Conservation (phyloP, 495 filamentous ascomycete genomes). For the Neurospora hispaniola region DNA sequence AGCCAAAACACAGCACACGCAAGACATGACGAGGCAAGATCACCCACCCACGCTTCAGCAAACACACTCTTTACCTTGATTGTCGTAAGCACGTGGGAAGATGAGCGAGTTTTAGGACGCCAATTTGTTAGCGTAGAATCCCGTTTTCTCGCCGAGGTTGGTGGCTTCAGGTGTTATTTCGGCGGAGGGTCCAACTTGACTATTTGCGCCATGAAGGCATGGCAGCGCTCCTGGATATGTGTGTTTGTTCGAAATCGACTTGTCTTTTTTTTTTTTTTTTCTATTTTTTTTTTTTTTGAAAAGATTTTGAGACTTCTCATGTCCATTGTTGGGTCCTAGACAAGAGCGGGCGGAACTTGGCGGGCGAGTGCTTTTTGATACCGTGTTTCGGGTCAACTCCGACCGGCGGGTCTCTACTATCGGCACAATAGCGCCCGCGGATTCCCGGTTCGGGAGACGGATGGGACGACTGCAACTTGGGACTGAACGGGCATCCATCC, state of each 20-base stretch:
- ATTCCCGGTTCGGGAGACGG: neutral
- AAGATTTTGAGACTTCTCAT: neutral
- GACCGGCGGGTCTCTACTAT: neutral
- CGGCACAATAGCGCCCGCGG: neutral
- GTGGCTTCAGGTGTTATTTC: neutral
- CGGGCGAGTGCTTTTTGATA: neutral
- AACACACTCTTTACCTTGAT: neutral
- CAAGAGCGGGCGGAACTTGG: neutral
- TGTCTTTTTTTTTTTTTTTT: no score
- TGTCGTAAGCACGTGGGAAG: neutral
- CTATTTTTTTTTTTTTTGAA: no score
- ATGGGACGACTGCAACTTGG: neutral
- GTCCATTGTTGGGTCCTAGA: neutral
- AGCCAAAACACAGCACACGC: neutral
- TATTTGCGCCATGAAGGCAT: no score
- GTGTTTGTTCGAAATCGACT: neutral
- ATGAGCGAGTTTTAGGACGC: neutral
- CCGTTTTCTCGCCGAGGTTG: neutral
- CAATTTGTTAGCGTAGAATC: neutral
- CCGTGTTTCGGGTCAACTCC: neutral
- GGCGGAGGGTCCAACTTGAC: neutral
- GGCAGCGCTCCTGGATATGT: no score
- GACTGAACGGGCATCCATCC: neutral
- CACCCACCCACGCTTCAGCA: neutral
- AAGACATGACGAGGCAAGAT: neutral